Evolutionary conservation across 805 yeast species (phyloP), one percentile per base, ranked within the genome.

Genomic region (Naumovozyma castellii): DNA sequence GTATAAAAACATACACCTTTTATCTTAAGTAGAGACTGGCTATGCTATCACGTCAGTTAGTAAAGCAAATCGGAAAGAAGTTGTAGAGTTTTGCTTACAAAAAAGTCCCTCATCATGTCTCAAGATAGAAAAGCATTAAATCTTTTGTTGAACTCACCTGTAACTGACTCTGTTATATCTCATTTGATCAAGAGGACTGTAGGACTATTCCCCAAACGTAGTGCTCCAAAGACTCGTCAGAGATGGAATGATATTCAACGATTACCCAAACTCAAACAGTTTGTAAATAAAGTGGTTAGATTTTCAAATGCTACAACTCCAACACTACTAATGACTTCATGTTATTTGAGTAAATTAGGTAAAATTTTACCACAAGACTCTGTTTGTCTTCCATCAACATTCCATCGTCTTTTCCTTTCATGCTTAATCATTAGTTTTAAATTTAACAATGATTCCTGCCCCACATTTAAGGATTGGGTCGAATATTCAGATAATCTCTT

Each of bases 261-360:
- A 22, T 22, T 22, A 22, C 88, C 90, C 10, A 79, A 87, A 5
- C 67, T 83, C 47, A 78, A 76, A 80, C 75, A 84, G 0, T 83
- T 83, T 62, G 77, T 83, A 52, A 74, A 81, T 43, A 76, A 71
- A 51, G 65, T 83, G 54, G 85, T 83, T 30, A 71, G 83, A 55
- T 74, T 80, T 65, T 78, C 87, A 22, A 80, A 80, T 52, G 86
- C 83, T n/a, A 78, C 81, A 60, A 78, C 87, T 2, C 86, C 88
- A 31, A 82, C 88, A 14, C 66, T 83, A 48, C 72, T 83, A 73
- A 69, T 85, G 12, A 79, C 90, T 3, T 69, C 78, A 39, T 79
- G 81, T 25, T 81, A 80, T 58, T 66, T 83, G 57, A 75, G 78
- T 51, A 68, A 76, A 51, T 65, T 83, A 49, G 75, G 75, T 53